phyloP scores from a whole-genome alignment of 169 alveolate genomes.

The Pseudocohnilembus persalinus region DNA sequence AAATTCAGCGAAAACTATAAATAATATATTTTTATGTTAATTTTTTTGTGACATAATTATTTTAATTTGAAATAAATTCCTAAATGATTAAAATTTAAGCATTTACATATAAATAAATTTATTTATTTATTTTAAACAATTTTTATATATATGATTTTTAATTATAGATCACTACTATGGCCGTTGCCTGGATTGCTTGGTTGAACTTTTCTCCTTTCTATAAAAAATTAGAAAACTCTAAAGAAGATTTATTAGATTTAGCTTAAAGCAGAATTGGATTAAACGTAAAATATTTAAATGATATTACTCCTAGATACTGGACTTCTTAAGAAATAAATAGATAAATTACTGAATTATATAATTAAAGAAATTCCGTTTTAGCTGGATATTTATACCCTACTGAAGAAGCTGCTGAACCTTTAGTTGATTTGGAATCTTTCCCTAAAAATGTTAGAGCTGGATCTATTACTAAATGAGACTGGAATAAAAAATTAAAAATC shows the following conservation, averaged over 20 bases:
- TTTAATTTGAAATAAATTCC: too few species aligned
- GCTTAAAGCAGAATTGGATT: constrained; percentile 28
- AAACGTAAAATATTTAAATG: constrained; percentile 32
- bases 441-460: constrained; percentile 27
- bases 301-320: constrained; percentile 27
- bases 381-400: constrained; percentile 33
- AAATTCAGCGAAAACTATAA: too few species aligned
- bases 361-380: constrained; percentile 32
- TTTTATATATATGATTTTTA: too few species aligned
- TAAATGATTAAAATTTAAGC: too few species aligned
- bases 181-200: constrained; percentile 17
- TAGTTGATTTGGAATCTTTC: constrained; percentile 28
- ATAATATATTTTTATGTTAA: too few species aligned
- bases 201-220: constrained; percentile 16
- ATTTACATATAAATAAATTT: too few species aligned
- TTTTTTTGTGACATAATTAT: too few species aligned
- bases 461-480: constrained; percentile 39
- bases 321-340: constrained; percentile 40
- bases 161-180: constrained; percentile 4
- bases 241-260: constrained; percentile 27
- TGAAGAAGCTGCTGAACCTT: constrained; percentile 41
- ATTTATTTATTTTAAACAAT: too few species aligned
- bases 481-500: too few species aligned
- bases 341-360: constrained; percentile 33
- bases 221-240: constrained; percentile 24